Evolutionary conservation across 73 alveolate genomes (phyloP), one percentile per base, ranked within the genome.

Genomic region (Symbiodinium natans): DNA sequence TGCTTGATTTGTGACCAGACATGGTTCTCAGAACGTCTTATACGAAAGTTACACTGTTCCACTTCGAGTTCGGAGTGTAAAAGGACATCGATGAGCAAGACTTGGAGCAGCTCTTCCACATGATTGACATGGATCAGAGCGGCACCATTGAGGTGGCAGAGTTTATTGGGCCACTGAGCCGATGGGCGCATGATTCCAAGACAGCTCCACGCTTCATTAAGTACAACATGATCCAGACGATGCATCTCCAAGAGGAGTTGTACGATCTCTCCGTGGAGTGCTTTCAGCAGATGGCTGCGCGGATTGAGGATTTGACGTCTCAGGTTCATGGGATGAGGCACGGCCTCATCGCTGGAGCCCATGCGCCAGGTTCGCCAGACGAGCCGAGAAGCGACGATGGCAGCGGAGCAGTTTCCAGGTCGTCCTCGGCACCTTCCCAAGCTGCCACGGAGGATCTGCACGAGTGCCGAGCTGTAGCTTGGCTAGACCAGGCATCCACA

Each of bases 141-240:
- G 95, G 95, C 31, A 88, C 95, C 63, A 88, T 88, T 46, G 95
- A 88, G 42, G 77, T 88, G 42, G 85, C 95, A 7, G 95, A 88
- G 71, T 88, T 88, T 29, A 88, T 88, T 9, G 95, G 95, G 15
- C 95, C 95, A 25, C 77, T 88, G 34, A 88, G 95, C 73, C 85
- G 95, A 1, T 88, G 95, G 95, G 95, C 95, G 68, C 95, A 88
- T 39, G 94, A 87, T 56, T 87, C 94, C 41, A 87, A 87, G 68
- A 87, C 94, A 10, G 94, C 94, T 7, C 94, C 94, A n/a, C 94
- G 94, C 36, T 87, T 87, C 84, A 87, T 87, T 63, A 87, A 87
- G 94, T 87, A 87, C 85, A 87, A 87, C 94, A 87, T 87, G 94
- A 9, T 87, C 40, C 94, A 87, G 40, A 56, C 94, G 42, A 87